A percentile compares a stretch with the other conserved stretches of the same genome.
Evolutionary conservation across 352 stramenopile species (phyloP).

Genomic region (Phytophthora ohioensis): DNA sequence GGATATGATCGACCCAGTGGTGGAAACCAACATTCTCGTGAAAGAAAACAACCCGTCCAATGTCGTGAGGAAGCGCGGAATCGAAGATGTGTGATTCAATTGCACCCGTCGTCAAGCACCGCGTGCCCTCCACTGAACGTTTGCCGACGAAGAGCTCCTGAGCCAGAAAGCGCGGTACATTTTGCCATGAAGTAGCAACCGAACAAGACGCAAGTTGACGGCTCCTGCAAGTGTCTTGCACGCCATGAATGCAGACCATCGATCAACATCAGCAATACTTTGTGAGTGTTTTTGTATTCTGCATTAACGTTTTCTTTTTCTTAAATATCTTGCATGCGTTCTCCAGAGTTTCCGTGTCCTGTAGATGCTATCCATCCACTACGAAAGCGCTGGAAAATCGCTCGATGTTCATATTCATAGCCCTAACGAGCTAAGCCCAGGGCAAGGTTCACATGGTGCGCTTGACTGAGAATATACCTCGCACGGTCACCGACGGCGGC

Average conservation of each 20-base stretch:
- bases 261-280: constrained; percentile 11
- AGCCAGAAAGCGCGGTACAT: constrained; percentile 24
- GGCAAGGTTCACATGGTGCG: constrained; percentile 71
- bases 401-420: constrained; percentile 31
- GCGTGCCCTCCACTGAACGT: constrained; percentile 7
- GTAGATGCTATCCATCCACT: constrained; percentile 11
- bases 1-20: constrained; percentile 76
- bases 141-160: constrained; percentile 7
- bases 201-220: constrained; percentile 2
- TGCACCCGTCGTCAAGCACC: constrained; percentile 10
- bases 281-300: constrained; percentile 37
- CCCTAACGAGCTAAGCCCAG: constrained; percentile 56
- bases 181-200: constrained; percentile 21
- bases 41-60: constrained; percentile 71
- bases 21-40: constrained; percentile 62
- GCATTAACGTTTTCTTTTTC: constrained; percentile 40
- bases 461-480: constrained; percentile 80
- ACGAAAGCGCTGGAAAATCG: not conserved
- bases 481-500: constrained; percentile 77
- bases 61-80: constrained; percentile 67
- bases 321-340: constrained; percentile 45
- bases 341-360: not conserved
- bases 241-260: constrained; percentile 18
- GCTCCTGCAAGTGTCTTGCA: constrained; percentile 3
- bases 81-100: constrained; percentile 66